Conservation (phyloP, 257 asterid genomes). For the Solanum chilense region DNA sequence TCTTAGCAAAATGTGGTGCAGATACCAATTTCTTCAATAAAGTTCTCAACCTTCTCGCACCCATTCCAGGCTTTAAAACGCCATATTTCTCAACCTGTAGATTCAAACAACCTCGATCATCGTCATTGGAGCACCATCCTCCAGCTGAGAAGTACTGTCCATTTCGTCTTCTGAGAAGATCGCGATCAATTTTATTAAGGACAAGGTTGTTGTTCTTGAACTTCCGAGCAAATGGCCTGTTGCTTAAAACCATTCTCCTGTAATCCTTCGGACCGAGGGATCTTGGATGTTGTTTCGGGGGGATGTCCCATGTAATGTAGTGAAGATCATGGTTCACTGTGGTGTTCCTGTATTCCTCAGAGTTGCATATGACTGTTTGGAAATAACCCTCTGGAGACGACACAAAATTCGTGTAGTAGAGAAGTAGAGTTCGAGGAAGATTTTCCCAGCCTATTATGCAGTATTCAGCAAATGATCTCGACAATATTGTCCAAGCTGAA, state of each 20-base stretch:
- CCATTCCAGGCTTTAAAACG: constrained; percentile 55
- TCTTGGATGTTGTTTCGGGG: constrained; percentile 81
- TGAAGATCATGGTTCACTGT: constrained; percentile 78
- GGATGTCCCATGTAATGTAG: constrained; percentile 75
- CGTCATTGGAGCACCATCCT: constrained; percentile 55
- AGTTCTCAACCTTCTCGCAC: constrained; percentile 51
- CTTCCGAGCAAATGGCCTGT: constrained; percentile 73
- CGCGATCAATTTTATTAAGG: constrained; percentile 60
- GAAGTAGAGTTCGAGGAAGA: constrained; percentile 75
- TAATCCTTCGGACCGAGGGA: constrained; percentile 65
- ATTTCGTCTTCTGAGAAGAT: constrained; percentile 38
- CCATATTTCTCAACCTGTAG: constrained; percentile 58
- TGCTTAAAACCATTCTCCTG: constrained; percentile 52
- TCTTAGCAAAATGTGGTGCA: constrained; percentile 15
- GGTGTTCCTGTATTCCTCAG: constrained; percentile 48
- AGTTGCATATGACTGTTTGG: constrained; percentile 74
- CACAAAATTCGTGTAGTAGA: constrained; percentile 79
- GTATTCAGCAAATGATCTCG: constrained; percentile 76
- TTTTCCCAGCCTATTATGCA: constrained; percentile 72
- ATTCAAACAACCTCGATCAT: constrained; percentile 16
- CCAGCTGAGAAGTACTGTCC: constrained; percentile 41
- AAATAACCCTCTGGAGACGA: constrained; percentile 86
- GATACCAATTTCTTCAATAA: constrained; percentile 37
- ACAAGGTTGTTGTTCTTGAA: constrained; percentile 66
- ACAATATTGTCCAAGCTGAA: constrained; percentile 80